phyloP scores from a whole-genome alignment of 108 stramenopile species.

The Skeletonema grethae region DNA sequence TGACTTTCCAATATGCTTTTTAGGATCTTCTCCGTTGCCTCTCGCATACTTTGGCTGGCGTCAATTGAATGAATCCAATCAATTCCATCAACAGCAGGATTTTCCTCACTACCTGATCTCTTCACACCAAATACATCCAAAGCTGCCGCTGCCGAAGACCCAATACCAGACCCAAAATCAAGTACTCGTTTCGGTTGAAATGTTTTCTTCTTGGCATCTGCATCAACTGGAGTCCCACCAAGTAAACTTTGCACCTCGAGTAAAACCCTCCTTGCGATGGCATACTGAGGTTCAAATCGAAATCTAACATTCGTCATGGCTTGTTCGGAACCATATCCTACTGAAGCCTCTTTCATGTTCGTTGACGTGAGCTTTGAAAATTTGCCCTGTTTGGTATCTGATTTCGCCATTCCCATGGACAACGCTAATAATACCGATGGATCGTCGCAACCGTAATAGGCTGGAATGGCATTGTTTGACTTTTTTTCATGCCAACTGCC shows the following conservation, averaged over 20 bases:
- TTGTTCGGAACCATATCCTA: conserved; percentile 74
- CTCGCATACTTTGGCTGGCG: conserved; percentile 73
- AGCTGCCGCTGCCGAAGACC: conserved; percentile 72
- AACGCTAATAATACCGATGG: conserved; percentile 20
- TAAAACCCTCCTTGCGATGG: conserved; percentile 66
- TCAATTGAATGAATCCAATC: conserved; percentile 89
- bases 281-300: conserved; percentile 71
- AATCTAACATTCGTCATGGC: conserved; percentile 59
- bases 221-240: conserved; percentile 13
- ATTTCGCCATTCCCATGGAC: conserved; percentile 16
- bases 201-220: background rate
- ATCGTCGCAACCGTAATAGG: conserved; percentile 23
- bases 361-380: background rate
- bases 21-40: conserved; percentile 59
- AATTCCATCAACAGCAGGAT: conserved; percentile 24
- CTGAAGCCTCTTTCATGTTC: conserved; percentile 32
- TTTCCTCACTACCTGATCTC: conserved; percentile 1
- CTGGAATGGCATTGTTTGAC: background rate
- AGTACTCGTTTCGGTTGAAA: conserved; percentile 67
- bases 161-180: conserved; percentile 80
- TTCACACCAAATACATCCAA: conserved; percentile 62
- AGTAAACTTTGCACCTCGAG: conserved; percentile 67
- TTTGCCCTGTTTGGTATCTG: conserved; percentile 8
- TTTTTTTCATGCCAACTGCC: conserved; percentile 36
- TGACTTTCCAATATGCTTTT: conserved; percentile 46